Base-by-base conservation (phyloP, 2,329 filamentous ascomycete genomes). In the Colletotrichum liaoningense region DNA sequence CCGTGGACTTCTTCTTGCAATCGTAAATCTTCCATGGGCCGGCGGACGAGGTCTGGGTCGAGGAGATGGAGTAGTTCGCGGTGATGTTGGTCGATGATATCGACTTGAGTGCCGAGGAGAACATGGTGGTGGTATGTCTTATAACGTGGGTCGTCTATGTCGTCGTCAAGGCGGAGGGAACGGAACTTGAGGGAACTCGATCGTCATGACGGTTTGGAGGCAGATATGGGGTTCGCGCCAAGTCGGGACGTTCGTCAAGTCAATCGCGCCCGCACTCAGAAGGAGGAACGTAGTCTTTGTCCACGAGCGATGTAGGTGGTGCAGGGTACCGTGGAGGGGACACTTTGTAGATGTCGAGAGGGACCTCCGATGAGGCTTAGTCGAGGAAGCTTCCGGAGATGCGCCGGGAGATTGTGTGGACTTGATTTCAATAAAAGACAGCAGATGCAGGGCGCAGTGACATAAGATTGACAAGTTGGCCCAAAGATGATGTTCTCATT, bases 11-110 rank as follows among this genome's bases (percentile, higher is more conserved):
- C 86, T 97, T 97, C 87, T 97, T 98, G 72, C 94, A 95, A 85
- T 98, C 95, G 88, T 96, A 96, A 79, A 99, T 97, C 86, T 95
- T 97, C 97, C 97, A 99, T 72, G 95, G 94, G 22, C 97, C 97
- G 19, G 95, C 94, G 65, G 91, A 91, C 64, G 95, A 93, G n/a
- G 91, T 93, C 12, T 93, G 90, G 73, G 90, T 91, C 30, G 92
- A 88, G 26, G 94, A 93, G 76, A 98, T 88, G 77, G 93, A 91
- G 84, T 99, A 99, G 85, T 98, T 97, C 80, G 93, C 92, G 73
- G 92, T 92, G 85, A 99, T 98, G 84, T 98, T 98, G 74, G 94
- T 88, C 78, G 90, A 96, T 76, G 92, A 93, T 82, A 98, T 96
- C 76, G 96, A 97, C 85, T 98, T 98, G 81, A 98, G 89, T 76